Base-by-base conservation (phyloP, 2,329 filamentous ascomycete species). In the Arachnopeziza araneosa region DNA sequence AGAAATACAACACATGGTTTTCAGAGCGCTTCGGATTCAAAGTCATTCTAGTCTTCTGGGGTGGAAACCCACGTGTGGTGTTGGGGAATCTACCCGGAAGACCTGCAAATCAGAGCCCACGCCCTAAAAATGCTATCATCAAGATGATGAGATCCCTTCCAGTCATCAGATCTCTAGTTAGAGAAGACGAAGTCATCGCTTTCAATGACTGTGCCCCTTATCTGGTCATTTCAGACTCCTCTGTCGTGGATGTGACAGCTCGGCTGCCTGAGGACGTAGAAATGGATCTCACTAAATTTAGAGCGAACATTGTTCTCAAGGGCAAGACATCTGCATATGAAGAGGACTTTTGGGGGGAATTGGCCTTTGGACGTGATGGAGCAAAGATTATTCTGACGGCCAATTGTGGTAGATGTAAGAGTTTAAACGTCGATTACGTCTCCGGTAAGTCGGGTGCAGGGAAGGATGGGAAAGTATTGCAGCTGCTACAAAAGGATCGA, bases 121-220 rank as follows among this genome's bases (percentile, higher is more conserved):
- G 51, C 51, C 50, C 61, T 10, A 59, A 54, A 12, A 60, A 54
- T 2, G 17, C 26, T 21, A 24, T 68, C 2, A 50, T 32, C 1
- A 64, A 63, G 52, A 50, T 63, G 2, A 52, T 70, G 23, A 57
- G 59, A 53, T 56, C 61, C 1, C 23, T 70, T 8, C 66, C 66
- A n/a, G 7, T 69, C 17, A 26, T 63, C 53, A 62, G 66, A 22
- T 59, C 54, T 24, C 4, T 70, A 2, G 50, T 36, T 49, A 22
- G 58, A 36, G 62, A 60, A 5, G 73, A 79, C 14, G 76, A 79
- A 44, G 81, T 77, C 69, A 79, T 93, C 51, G 84, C 83, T 1
- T 95, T 93, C 74, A 83, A 85, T 49, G 90, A 95, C 73, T 83
- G 83, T 64, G 89, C 90, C 1, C 88, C 90, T 0, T 89, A 89